phyloP scores from a whole-genome alignment of 768 basidiomycete species.

The Cyclocybe aegerita region DNA sequence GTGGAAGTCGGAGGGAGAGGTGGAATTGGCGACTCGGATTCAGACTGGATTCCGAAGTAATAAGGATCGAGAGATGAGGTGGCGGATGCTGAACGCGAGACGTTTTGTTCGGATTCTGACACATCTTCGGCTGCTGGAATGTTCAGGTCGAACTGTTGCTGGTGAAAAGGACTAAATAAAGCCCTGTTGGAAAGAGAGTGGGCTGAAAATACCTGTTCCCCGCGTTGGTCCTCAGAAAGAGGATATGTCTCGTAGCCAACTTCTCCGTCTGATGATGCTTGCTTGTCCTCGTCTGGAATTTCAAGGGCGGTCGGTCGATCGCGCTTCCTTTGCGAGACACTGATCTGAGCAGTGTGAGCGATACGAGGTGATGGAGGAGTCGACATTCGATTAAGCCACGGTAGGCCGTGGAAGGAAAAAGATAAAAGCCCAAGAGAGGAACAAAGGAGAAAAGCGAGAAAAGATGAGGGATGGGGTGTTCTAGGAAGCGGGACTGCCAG shows the following conservation, averaged over 20 bases:
- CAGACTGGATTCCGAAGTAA: constrained; percentile 75
- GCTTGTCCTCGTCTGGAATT: constrained; percentile 36
- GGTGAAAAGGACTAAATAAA: constrained; percentile 16
- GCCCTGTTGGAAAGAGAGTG: constrained; percentile 16
- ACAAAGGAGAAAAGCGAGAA: constrained; percentile 14
- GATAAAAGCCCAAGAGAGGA: constrained; percentile 11
- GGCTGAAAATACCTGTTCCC: constrained; percentile 21
- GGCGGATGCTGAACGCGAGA: constrained; percentile 70
- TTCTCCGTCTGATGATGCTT: constrained; percentile 38
- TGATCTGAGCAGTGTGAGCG: constrained; percentile 31
- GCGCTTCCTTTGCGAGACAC: constrained; percentile 39
- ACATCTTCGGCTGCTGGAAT: constrained; percentile 42
- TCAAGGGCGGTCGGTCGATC: constrained; percentile 56
- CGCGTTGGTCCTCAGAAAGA: constrained; percentile 14
- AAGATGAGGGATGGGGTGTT: constrained; percentile 16
- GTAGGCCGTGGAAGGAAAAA: constrained; percentile 13
- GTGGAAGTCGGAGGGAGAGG: constrained; percentile 43
- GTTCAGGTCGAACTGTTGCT: constrained; percentile 46
- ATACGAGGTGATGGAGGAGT: constrained; percentile 40
- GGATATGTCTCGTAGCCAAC: constrained; percentile 32
- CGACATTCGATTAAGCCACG: constrained; percentile 35
- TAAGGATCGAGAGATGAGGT: constrained; percentile 87
- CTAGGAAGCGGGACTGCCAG: constrained; percentile 11
- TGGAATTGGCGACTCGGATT: constrained; percentile 64
- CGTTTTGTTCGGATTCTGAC: constrained; percentile 38